Percentiles rank a stretch among this genome's conserved stretches.
Conservation (phyloP, 2,329 filamentous ascomycete genomes). For the Alternaria dauci region DNA sequence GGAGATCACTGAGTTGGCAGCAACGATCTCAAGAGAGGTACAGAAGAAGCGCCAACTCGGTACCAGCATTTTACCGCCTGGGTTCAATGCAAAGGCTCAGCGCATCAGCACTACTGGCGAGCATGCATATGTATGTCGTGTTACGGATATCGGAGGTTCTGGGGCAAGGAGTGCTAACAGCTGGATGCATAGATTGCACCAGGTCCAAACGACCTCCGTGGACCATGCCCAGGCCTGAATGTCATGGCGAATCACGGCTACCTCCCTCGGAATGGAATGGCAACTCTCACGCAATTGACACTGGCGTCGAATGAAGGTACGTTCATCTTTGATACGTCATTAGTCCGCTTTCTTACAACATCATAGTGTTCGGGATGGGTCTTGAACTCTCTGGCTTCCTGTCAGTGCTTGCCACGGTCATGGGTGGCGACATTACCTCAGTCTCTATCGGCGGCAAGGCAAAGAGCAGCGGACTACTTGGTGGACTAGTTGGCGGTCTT, state of each 20-base stretch:
- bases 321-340: accelerated
- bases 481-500: conserved; percentile 22
- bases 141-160: background rate
- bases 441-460: conserved; percentile 27
- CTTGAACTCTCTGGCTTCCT: conserved; percentile 26
- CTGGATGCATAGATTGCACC: background rate
- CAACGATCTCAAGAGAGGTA: background rate
- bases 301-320: background rate
- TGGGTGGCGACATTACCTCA: conserved; percentile 23
- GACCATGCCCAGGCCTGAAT: conserved; percentile 44
- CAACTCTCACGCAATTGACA: conserved; percentile 14
- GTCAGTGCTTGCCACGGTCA: conserved; percentile 21
- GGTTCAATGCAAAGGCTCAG: background rate
- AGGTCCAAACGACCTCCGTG: conserved; percentile 24
- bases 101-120: background rate
- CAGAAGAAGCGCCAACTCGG: background rate
- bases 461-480: conserved; percentile 23
- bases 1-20: background rate
- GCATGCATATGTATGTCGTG: background rate
- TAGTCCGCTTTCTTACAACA: background rate
- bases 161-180: background rate
- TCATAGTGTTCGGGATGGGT: conserved; percentile 17
- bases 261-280: conserved; percentile 42
- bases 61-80: background rate
- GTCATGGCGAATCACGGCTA: conserved; percentile 45